A percentile compares a stretch with the other conserved stretches of the same genome.
Conservation (phyloP, 441 rosid genomes). For the Bocquillonia castaneifolia region DNA sequence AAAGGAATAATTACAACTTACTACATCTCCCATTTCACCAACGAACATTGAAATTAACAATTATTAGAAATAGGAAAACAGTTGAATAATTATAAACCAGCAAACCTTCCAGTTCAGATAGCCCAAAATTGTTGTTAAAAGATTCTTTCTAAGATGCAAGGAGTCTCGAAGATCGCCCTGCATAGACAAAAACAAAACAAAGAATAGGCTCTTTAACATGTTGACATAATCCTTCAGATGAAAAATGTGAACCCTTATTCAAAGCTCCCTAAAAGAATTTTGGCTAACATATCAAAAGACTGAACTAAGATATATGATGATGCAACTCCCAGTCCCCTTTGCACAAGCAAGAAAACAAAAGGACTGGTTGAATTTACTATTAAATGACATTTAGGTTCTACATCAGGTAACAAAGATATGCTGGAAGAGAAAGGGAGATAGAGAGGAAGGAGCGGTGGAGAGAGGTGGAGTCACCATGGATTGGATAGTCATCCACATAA, state of each 20-base stretch:
- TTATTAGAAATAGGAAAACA: background rate
- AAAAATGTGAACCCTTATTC: background rate
- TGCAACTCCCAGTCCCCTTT: background rate
- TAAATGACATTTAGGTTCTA: background rate
- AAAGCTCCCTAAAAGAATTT: background rate
- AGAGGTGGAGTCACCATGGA: background rate
- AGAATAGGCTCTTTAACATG: background rate
- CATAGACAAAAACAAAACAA: slow-evolving; percentile 16
- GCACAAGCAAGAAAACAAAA: background rate
- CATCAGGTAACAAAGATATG: background rate
- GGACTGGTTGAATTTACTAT: background rate
- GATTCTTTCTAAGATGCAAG: slow-evolving; percentile 74
- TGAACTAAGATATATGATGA: background rate
- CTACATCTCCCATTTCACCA: background rate
- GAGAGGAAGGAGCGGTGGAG: background rate
- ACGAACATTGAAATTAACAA: background rate
- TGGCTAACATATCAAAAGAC: background rate
- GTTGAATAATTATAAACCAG: slow-evolving; percentile 18
- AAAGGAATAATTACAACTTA: background rate
- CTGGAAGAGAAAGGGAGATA: background rate
- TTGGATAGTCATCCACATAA: background rate
- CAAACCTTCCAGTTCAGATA: slow-evolving; percentile 66
- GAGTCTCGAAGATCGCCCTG: slow-evolving; percentile 82
- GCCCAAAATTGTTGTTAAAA: slow-evolving; percentile 59
- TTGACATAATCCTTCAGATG: background rate